Base-by-base conservation (phyloP, 257 asterid genomes). In the Vinca minor region DNA sequence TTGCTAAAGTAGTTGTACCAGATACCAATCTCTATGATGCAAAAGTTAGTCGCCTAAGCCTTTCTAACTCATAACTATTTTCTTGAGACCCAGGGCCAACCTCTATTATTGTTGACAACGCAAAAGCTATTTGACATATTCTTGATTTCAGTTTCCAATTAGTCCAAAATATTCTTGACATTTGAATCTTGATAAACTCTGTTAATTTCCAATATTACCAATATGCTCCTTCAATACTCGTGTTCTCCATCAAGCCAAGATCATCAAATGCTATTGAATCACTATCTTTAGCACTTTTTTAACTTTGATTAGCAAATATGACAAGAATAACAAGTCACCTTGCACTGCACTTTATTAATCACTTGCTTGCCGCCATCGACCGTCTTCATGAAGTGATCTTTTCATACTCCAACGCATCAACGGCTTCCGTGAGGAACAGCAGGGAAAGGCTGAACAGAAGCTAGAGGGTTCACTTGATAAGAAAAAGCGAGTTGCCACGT, bases 401-500 rank as follows among this genome's bases (percentile, higher is more conserved):
- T 23, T 39, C 62, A 6, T 13, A 61, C 36, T 15, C 3, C 14
- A 36, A 3, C 8, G 13, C 75, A 50, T 77, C 81, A 88, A 68
- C 31, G 77, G 77, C 65, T 78, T 69, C 87, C 82, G 29, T 59
- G 84, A 21, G 82, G 55, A 13, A 79, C 60, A 49, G 76, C 70
- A 1, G 96, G 88, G 68, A 85, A 81, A 36, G 91, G 63, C 77
- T 92, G 96, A 61, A 89, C 79, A 62, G 94, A 89, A 74, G 97
- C 98, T 3, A 92, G 80, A 78, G 98, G 97, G 82, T 92, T 89
- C 74, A 92, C 95, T 78, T 92, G 96, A 76, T 89, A 84, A 35
- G 97, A 87, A 74, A 92, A 92, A 44, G 91, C 96, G 79, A 92
- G 98, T 67, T 85, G 91, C 96, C 95, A 89, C 55, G 84, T 76